Conservation (phyloP, 495 filamentous ascomycete genomes). For the Lichenothelia convexa region DNA sequence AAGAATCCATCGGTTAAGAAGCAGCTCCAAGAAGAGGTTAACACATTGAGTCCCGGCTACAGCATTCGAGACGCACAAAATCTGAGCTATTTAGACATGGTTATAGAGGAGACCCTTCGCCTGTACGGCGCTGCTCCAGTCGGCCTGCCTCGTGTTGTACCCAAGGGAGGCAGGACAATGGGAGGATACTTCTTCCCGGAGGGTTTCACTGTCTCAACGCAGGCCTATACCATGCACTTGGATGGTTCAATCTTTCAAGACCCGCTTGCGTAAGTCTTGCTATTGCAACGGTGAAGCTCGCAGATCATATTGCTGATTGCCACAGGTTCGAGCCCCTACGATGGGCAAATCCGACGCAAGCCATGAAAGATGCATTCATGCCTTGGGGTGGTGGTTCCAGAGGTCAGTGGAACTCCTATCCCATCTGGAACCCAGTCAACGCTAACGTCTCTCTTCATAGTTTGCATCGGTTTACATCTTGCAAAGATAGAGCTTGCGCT, state of each 20-base stretch:
- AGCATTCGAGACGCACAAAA: constrained; percentile 18
- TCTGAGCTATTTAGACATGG: constrained; percentile 13
- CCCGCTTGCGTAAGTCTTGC: constrained; percentile 10
- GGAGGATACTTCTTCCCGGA: constrained; percentile 16
- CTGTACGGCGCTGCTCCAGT: constrained; percentile 7
- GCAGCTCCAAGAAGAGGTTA: constrained; percentile 26
- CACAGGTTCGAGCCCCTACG: constrained; percentile 25
- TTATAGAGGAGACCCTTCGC: constrained; percentile 11
- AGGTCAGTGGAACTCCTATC: constrained; percentile 14
- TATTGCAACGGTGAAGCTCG: no score
- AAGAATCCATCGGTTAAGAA: constrained; percentile 18
- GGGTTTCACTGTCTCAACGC: constrained; percentile 18
- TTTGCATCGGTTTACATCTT: constrained; percentile 11
- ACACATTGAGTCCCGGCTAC: constrained; percentile 20
- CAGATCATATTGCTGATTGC: no score
- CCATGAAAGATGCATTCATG: constrained; percentile 34
- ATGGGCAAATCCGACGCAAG: constrained; percentile 27
- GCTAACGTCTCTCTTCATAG: neutral
- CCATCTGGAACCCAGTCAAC: neutral
- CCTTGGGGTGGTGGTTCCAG: constrained; percentile 34
- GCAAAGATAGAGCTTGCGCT: constrained; percentile 7
- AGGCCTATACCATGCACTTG: constrained; percentile 26
- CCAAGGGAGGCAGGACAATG: constrained; percentile 13
- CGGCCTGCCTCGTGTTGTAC: constrained; percentile 10
- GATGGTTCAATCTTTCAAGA: constrained; percentile 18